phyloP scores from a whole-genome alignment of 2,329 filamentous ascomycete species.

The Fonsecaea monophora region DNA sequence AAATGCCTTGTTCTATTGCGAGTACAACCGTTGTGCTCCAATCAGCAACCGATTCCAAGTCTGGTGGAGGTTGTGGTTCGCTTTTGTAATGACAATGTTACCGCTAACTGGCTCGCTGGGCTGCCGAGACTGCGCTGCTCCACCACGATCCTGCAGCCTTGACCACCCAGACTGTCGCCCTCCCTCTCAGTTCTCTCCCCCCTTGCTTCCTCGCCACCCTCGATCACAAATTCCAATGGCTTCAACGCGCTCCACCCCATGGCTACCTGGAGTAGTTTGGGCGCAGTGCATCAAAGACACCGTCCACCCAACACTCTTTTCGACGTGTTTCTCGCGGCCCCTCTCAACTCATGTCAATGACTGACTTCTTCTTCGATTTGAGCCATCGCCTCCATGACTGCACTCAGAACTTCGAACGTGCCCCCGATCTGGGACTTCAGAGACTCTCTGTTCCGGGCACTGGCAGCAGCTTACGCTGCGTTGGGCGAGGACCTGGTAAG shows the following conservation, averaged over 20 bases:
- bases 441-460: slow-evolving; percentile 26
- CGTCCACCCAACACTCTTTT: not conserved
- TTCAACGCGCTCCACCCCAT: not conserved
- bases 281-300: not conserved
- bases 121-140: not conserved
- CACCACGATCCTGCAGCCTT: not conserved
- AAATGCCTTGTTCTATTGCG: not conserved
- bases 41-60: not conserved
- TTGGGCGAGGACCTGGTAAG: slow-evolving; percentile 32
- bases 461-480: slow-evolving; percentile 34
- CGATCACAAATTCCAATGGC: not conserved
- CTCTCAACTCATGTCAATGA: not conserved
- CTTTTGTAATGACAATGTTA: not conserved
- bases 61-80: not conserved
- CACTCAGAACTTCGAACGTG: slow-evolving; percentile 14
- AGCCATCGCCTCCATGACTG: not conserved
- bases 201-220: not conserved
- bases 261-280: not conserved
- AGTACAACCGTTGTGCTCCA: not conserved
- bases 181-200: not conserved
- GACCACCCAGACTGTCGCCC: too few relatives aligned
- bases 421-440: slow-evolving; percentile 30
- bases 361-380: not conserved
- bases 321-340: not conserved
- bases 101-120: not conserved